Evolutionary conservation across 2,329 filamentous ascomycete genomes (phyloP).

Genomic region (Scedosporium apiospermum): DNA sequence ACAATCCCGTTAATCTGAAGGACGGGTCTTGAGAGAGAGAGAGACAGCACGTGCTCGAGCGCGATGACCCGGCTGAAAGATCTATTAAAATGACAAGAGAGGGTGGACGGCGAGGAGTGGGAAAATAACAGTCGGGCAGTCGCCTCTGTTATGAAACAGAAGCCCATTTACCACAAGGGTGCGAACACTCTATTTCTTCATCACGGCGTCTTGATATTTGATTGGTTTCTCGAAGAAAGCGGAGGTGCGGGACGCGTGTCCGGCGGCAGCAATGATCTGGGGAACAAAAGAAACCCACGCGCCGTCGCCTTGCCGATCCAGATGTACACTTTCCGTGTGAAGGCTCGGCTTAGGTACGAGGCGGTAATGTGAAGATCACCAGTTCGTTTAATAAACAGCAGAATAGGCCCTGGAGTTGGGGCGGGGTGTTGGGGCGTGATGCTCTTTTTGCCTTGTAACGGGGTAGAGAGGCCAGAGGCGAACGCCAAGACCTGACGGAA

Average conservation of each 20-base stretch:
- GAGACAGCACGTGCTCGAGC: no score
- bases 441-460: not conserved
- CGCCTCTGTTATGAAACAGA: not conserved
- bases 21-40: no score
- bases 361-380: no score
- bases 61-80: no score
- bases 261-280: not conserved
- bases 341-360: no score
- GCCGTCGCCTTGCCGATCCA: not conserved
- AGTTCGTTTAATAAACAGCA: no score
- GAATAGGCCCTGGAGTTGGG: not conserved
- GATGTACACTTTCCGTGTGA: not conserved
- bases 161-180: not conserved
- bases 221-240: not conserved
- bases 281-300: not conserved
- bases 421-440: not conserved
- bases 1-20: no score
- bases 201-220: not conserved
- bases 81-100: no score
- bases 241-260: slow-evolving; percentile 2
- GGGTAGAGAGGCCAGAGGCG: not conserved
- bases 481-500: not conserved
- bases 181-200: not conserved
- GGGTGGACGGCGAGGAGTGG: no score
- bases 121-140: not conserved